These are phyloP conservation scores for Chalciporus chontae DNA, from an alignment of 768 basidiomycete species.

Conservation along the genomic window DNA sequence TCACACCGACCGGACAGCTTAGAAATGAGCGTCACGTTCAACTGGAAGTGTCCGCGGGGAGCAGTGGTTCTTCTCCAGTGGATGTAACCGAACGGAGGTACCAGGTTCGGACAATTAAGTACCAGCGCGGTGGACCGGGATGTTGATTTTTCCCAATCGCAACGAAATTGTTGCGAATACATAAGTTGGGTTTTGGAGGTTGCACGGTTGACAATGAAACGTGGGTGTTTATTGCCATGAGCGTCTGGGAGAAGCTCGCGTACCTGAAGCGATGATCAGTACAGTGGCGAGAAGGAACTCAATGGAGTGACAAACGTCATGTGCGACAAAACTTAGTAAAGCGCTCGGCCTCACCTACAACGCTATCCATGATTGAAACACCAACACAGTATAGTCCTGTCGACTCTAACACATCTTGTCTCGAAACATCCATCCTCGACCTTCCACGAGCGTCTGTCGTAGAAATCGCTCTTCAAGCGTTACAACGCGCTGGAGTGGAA, in stretches of 20 bases:
- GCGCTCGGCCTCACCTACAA: too few species aligned
- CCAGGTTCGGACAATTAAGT: constrained; percentile 18
- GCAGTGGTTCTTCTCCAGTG: constrained; percentile 14
- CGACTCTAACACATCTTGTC: too few species aligned
- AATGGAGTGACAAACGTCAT: not conserved
- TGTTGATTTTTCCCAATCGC: constrained; percentile 8
- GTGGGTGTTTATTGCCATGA: not conserved
- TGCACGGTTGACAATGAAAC: not conserved
- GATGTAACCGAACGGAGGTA: constrained; percentile 27
- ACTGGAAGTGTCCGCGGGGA: constrained; percentile 23
- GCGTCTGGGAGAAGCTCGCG: constrained; percentile 1
- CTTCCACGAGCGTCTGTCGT: too few species aligned
- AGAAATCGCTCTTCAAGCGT: too few species aligned
- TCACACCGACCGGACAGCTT: constrained; percentile 3
- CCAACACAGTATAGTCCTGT: too few species aligned
- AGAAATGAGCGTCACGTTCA: constrained; percentile 12
- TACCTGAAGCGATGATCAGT: constrained; percentile 14
- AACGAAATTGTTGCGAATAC: not conserved
- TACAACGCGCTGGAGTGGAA: too few species aligned
- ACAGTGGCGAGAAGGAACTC: not conserved
- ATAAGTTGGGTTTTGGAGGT: not conserved
- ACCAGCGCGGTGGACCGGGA: constrained; percentile 6
- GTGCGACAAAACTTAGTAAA: too few species aligned
- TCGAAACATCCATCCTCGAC: too few species aligned
- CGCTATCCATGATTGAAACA: too few species aligned